phyloP scores from a whole-genome alignment of 2,329 filamentous ascomycete genomes.

The Cladophialophora immunda region DNA sequence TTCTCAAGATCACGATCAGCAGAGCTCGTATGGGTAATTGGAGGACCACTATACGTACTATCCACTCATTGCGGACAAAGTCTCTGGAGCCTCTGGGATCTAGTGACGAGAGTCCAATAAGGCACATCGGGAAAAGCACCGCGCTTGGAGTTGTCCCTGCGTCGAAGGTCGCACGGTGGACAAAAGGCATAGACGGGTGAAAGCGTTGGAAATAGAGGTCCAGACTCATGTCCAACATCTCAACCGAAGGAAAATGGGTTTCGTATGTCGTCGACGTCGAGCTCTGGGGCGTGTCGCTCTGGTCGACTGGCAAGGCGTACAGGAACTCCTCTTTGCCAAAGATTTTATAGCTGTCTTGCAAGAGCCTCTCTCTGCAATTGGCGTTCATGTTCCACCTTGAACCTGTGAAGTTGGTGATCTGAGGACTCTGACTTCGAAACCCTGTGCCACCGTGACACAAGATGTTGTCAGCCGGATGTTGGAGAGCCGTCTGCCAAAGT shows the following conservation, averaged over 20 bases:
- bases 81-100: slow-evolving; percentile 4
- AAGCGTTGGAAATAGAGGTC: slow-evolving; percentile 22
- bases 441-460: not conserved
- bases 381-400: slow-evolving; percentile 26
- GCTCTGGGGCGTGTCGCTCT: slow-evolving; percentile 7
- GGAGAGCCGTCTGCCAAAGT: slow-evolving; percentile 14
- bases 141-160: slow-evolving; percentile 18
- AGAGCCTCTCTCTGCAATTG: slow-evolving; percentile 17
- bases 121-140: slow-evolving; percentile 23
- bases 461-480: slow-evolving; percentile 19
- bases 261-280: slow-evolving; percentile 2
- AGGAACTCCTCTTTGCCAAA: slow-evolving; percentile 9
- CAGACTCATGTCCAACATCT: slow-evolving; percentile 24
- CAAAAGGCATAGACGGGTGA: slow-evolving; percentile 17
- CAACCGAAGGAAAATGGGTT: slow-evolving; percentile 13
- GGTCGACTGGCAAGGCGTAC: not conserved
- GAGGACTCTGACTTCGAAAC: not conserved
- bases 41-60: not conserved
- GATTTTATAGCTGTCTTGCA: slow-evolving; percentile 12
- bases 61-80: slow-evolving; percentile 11
- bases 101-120: slow-evolving; percentile 22
- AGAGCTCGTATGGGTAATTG: not conserved
- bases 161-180: slow-evolving; percentile 23
- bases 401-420: not conserved
- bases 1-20: slow-evolving; percentile 9